These are phyloP conservation scores for Saccharomyces jurei DNA, from an alignment of 805 yeast genomes.

Conservation along the genomic window DNA sequence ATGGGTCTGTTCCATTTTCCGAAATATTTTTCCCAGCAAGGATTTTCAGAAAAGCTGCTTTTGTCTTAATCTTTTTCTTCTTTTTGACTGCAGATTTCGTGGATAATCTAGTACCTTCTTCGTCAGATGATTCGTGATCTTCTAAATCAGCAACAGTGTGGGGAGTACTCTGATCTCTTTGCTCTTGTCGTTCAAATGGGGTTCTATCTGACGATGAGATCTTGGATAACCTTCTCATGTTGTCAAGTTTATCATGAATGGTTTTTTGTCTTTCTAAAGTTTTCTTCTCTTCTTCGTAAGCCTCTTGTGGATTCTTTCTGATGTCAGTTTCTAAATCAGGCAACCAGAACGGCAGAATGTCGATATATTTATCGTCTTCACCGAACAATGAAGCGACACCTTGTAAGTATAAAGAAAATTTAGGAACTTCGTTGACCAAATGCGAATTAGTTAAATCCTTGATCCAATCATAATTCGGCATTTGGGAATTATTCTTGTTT, in stretches of 20 bases:
- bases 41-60: slow-evolving; percentile 31
- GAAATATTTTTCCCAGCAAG: slow-evolving; percentile 36
- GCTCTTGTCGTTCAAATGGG: neutral
- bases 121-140: slow-evolving; percentile 49
- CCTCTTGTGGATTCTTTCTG: slow-evolving; percentile 67
- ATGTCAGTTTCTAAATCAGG: slow-evolving; percentile 80
- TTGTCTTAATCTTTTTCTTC: slow-evolving; percentile 24
- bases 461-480: slow-evolving; percentile 52
- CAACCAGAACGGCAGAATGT: slow-evolving; percentile 89
- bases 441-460: slow-evolving; percentile 76
- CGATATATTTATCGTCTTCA: slow-evolving; percentile 70
- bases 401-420: slow-evolving; percentile 86
- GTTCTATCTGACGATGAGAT: slow-evolving; percentile 9
- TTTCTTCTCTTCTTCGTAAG: slow-evolving; percentile 56
- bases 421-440: slow-evolving; percentile 87
- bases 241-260: slow-evolving; percentile 29
- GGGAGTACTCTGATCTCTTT: neutral
- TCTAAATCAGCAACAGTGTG: slow-evolving; percentile 40
- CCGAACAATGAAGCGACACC: slow-evolving; percentile 83
- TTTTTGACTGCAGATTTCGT: slow-evolving; percentile 1
- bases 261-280: slow-evolving; percentile 42
- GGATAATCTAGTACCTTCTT: slow-evolving; percentile 18
- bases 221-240: slow-evolving; percentile 31
- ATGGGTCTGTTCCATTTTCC: slow-evolving; percentile 44
- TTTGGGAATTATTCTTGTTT: slow-evolving; percentile 25